Evolutionary conservation across 1,284 basidiomycete species (phyloP).

Genomic region (Ceratobasidium sp.): DNA sequence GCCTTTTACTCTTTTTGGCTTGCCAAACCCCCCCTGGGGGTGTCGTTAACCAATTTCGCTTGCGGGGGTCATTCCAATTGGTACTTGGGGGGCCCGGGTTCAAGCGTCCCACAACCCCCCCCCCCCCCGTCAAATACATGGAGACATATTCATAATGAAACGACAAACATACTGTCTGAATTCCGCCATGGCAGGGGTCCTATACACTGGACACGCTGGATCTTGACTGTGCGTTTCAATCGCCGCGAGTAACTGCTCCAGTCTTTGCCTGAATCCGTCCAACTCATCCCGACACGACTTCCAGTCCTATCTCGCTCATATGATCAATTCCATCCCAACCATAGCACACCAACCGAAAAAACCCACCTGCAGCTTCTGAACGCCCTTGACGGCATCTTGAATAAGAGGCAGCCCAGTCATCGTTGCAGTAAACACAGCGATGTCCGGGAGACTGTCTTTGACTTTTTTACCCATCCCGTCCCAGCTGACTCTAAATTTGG

Average conservation of each 20-base stretch:
- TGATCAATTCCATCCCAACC: neutral
- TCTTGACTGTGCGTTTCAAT: neutral
- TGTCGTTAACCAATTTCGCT: too few relatives aligned
- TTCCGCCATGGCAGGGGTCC: neutral
- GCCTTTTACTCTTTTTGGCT: too few relatives aligned
- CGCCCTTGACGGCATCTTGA: neutral
- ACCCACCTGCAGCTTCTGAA: neutral
- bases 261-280: neutral
- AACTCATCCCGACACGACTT: neutral
- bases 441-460: slow-evolving; percentile 1
- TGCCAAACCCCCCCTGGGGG: too few relatives aligned
- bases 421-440: neutral
- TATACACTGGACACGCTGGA: slow-evolving; percentile 1
- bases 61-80: too few relatives aligned
- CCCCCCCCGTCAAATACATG: neutral
- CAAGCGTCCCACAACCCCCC: too few relatives aligned
- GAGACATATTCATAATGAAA: neutral
- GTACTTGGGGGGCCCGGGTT: too few relatives aligned
- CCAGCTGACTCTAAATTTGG: neutral
- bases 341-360: neutral
- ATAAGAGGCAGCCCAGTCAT: slow-evolving; percentile 17
- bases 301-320: neutral
- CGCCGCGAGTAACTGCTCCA: neutral
- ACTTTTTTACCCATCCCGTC: neutral
- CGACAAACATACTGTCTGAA: neutral